These are phyloP conservation scores for Penicillium salamii DNA, from an alignment of 495 filamentous ascomycete species.

Conservation along the genomic window DNA sequence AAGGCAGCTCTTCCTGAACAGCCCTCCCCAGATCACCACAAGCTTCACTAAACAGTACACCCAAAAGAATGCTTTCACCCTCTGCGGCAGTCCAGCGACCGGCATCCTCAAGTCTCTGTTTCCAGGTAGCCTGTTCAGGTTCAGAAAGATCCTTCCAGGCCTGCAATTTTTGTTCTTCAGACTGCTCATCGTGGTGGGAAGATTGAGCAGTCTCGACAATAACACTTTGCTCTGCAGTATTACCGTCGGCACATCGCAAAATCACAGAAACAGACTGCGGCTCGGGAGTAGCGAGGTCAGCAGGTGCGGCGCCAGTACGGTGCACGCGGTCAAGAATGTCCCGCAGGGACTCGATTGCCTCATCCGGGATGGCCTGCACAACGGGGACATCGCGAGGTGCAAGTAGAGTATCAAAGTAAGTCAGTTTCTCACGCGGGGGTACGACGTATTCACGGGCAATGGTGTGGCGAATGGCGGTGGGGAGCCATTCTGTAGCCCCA, in stretches of 20 bases:
- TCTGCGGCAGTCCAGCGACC: slow-evolving; percentile 72
- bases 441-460: slow-evolving; percentile 20
- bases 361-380: neutral
- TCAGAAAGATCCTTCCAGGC: slow-evolving; percentile 65
- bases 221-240: slow-evolving; percentile 18
- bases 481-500: slow-evolving; percentile 47
- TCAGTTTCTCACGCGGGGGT: slow-evolving; percentile 14
- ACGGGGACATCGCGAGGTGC: slow-evolving; percentile 1
- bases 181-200: slow-evolving; percentile 1
- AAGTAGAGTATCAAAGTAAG: slow-evolving; percentile 17
- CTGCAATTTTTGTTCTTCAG: slow-evolving; percentile 36
- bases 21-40: slow-evolving; percentile 54
- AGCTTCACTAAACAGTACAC: slow-evolving; percentile 71
- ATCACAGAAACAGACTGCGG: slow-evolving; percentile 23
- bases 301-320: slow-evolving; percentile 21
- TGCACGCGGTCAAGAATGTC: slow-evolving; percentile 27
- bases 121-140: slow-evolving; percentile 64
- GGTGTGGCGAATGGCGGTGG: slow-evolving; percentile 29
- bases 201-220: slow-evolving; percentile 21
- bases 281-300: slow-evolving; percentile 15
- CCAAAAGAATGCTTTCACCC: slow-evolving; percentile 69
- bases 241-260: slow-evolving; percentile 22
- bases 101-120: slow-evolving; percentile 60
- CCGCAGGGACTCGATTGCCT: slow-evolving; percentile 19
- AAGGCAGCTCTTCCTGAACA: slow-evolving; percentile 31